Percentiles rank a stretch among this genome's conserved stretches.
phyloP scores from a whole-genome alignment of 192 early-diverging fungal genomes.

The Dissophora globulifera region DNA sequence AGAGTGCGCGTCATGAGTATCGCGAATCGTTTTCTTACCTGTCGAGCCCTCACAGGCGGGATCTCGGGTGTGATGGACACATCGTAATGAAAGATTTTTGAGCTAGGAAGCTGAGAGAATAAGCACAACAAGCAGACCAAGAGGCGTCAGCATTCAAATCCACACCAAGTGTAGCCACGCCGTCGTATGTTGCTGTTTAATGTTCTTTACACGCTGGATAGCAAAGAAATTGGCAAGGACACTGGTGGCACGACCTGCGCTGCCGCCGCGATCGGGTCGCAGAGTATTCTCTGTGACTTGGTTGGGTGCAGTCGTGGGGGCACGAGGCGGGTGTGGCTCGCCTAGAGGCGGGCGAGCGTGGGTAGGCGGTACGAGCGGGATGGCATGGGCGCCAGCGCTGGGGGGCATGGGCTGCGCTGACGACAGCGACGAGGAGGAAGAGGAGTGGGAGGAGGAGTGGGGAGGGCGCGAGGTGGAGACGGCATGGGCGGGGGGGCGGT shows the following conservation, averaged over 20 bases:
- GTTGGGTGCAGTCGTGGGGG: neutral
- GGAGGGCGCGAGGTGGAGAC: no score
- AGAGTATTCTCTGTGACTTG: constrained; percentile 11
- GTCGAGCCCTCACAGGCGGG: constrained; percentile 73
- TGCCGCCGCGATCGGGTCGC: constrained; percentile 6
- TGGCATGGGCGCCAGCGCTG: no score
- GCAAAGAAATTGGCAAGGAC: constrained; percentile 20
- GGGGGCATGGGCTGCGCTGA: neutral
- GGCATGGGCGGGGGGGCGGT: neutral
- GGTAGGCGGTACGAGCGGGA: no score
- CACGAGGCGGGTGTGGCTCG: no score
- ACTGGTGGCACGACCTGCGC: neutral
- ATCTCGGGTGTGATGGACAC: constrained; percentile 78
- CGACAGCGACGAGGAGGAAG: no score
- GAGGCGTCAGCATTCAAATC: no score
- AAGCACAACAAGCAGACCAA: neutral
- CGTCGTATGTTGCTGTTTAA: neutral
- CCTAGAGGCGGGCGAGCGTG: no score
- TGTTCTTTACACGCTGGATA: neutral
- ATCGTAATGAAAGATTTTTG: constrained; percentile 83
- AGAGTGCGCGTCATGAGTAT: no score
- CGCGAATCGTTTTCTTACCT: constrained; percentile 67
- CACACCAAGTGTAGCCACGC: no score
- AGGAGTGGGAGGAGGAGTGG: no score
- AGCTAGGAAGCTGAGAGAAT: neutral